phyloP scores from a whole-genome alignment of 176 grass and related monocot genomes.

The Sorghum bicolor region DNA sequence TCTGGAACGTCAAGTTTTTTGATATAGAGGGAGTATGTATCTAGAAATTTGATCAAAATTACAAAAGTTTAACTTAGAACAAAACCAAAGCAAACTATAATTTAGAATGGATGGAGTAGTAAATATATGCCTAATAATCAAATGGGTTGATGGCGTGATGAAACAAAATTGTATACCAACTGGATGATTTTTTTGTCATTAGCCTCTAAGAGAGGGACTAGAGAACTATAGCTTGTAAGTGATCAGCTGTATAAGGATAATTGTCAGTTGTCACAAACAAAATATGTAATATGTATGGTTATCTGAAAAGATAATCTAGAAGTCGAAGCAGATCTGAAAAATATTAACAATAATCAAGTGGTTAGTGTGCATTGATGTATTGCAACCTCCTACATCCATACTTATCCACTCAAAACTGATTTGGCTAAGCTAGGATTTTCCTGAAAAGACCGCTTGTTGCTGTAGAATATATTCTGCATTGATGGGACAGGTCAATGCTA shows the following conservation, averaged over 20 bases:
- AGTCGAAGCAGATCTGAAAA: background rate
- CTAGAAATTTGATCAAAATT: too few species aligned
- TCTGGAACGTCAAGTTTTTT: too few species aligned
- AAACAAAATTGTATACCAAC: background rate
- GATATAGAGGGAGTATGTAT: too few species aligned
- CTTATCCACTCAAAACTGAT: constrained; percentile 24
- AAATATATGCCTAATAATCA: background rate
- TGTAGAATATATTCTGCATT: constrained; percentile 40
- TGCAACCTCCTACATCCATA: background rate
- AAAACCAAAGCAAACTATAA: background rate
- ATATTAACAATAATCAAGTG: background rate
- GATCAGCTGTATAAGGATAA: background rate
- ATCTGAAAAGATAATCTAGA: background rate
- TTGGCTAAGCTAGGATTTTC: constrained; percentile 28
- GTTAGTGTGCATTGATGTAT: background rate
- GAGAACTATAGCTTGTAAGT: too few species aligned
- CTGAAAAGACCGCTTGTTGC: constrained; percentile 7
- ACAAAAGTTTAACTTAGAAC: too few species aligned
- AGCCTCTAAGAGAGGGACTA: background rate
- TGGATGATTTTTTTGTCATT: background rate
- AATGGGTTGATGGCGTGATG: background rate
- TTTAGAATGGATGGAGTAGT: background rate
- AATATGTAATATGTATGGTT: too few species aligned
- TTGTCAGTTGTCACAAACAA: background rate
- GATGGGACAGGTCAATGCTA: background rate